Evolutionary conservation across 805 yeast species (phyloP), one percentile per base, ranked within the genome.

Genomic region (Yarrowia keelungensis): DNA sequence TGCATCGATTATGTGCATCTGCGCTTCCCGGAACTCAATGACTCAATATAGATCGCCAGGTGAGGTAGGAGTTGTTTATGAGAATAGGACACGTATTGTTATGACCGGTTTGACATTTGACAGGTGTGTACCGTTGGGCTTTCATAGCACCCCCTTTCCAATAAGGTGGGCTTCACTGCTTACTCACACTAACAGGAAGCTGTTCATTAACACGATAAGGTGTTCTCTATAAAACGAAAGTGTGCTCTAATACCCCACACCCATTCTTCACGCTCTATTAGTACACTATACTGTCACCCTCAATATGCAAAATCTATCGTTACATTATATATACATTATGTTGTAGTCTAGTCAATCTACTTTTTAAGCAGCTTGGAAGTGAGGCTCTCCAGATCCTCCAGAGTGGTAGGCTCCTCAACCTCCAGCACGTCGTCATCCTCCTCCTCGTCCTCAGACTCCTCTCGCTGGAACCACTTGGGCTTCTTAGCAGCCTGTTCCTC

Each of bases 371-470:
- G 72, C 46, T 67, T 67, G 10, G 77, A 59, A 12, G 80, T 74
- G 7, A 78, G 62, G 1, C 96, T 92, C 82, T 95, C 99, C 78
- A 95, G 84, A 76, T 95, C 99, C 78, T 92, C 97, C 77, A 95
- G 82, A 16, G 97, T 90, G 74, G 91, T 90, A 15, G 98, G 98
- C 74, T 88, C 91, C 73, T 91, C 96, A 56, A 91, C 82, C 79
- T 93, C 97, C 70, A 90, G 81, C 58, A 89, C 80, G 10, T 76
- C 75, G 16, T 77, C 77, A 22, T 75, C 79, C 0, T 76, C 80
- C 26, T 67, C 80, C 32, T 67, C 70, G 22, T 68, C 71, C 14
- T 73, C 73, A 64, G 75, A 76, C 42, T 78, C 79, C 50, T 79
- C 79, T 56, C 76, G 77, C 71, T 80, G 78, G 73, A 78, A 78